A percentile compares a stretch with the other conserved stretches of the same genome.
Conservation (phyloP, 164 flowering plant species). For the Piper longum region DNA sequence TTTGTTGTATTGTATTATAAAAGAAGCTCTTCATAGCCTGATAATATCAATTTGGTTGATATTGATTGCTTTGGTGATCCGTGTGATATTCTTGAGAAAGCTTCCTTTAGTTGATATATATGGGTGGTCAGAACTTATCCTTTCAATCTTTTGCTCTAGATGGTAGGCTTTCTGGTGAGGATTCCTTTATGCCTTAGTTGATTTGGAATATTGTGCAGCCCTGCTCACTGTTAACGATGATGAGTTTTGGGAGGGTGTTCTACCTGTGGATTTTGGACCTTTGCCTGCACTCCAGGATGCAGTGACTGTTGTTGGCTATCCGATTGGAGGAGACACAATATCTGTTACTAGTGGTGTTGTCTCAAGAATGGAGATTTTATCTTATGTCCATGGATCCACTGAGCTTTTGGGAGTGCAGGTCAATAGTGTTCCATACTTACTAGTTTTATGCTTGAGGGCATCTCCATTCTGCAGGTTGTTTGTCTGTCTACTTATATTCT, state of each 20-base stretch:
- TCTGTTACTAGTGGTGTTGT: conserved; percentile 99
- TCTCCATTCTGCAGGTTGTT: not conserved
- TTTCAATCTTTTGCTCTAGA: too few species aligned
- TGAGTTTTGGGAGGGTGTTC: conserved; percentile 92
- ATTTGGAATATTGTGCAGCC: conserved; percentile 33
- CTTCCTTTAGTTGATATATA: not conserved
- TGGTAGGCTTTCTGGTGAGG: too few species aligned
- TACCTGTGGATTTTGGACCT: conserved; percentile 80
- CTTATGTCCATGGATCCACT: conserved; percentile 93
- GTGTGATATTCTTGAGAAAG: not conserved
- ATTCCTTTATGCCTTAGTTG: not conserved
- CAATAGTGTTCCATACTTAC: not conserved
- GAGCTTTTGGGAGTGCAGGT: conserved; percentile 98
- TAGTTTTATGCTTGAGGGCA: not conserved
- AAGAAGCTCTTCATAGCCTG: too few species aligned
- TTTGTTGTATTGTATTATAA: too few species aligned
- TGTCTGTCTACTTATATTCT: not conserved
- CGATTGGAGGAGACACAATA: conserved; percentile 97
- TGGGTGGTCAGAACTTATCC: not conserved
- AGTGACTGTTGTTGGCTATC: conserved; percentile 97
- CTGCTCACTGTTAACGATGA: conserved; percentile 88
- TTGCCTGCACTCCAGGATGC: conserved; percentile 96
- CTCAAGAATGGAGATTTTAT: conserved; percentile 92
- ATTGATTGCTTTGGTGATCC: too few species aligned
- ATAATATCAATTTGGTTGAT: too few species aligned